Base-by-base conservation (phyloP, 257 asterid species). In the Scutellaria galericulata region DNA sequence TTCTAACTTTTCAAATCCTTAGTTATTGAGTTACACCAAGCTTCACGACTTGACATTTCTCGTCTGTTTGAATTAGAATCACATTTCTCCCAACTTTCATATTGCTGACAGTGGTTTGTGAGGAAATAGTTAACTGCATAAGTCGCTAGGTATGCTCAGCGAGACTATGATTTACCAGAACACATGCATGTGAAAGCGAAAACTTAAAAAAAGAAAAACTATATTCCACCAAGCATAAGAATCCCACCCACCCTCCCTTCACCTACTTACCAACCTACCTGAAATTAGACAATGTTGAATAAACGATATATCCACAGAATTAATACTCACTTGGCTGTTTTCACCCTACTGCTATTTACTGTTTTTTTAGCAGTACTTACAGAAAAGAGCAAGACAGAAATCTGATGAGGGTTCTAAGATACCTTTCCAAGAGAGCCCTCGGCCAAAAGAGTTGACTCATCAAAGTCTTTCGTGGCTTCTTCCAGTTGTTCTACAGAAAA, bases 381-480 rank as follows among this genome's bases (percentile, higher is more conserved):
- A 42, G 46, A 46, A 51, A 40, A 18, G 51, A 57, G 71, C 7
- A 57, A 20, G 46, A 45, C n/a, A 67, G 63, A 63, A 62, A 42
- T 53, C 61, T 42, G 75, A 55, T 50, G 73, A 62, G 54, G n/a
- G 24, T 73, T 59, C 15, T 53, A 58, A 54, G 14, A 46, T 79
- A 93, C 98, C 95, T 93, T 91, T 68, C 98, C 98, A 27, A 87
- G 65, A 51, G 96, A 84, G 54, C 96, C 93, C 84, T 89, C 94
- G 57, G 97, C 97, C 81, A 91, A 68, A 66, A 87, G 83, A 41
- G 86, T 72, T 20, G 93, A 85, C 68, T 78, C 82, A 73, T 91
- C 91, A 68, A 93, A 93, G 78, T 83, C 58, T 68, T 74, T 56
- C 0, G 98, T 91, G 65, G 98, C 98, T 71, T 88, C 95, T 75